These are phyloP conservation scores for Suhomyces canberraensis DNA, from an alignment of 805 yeast genomes.

Conservation along the genomic window DNA sequence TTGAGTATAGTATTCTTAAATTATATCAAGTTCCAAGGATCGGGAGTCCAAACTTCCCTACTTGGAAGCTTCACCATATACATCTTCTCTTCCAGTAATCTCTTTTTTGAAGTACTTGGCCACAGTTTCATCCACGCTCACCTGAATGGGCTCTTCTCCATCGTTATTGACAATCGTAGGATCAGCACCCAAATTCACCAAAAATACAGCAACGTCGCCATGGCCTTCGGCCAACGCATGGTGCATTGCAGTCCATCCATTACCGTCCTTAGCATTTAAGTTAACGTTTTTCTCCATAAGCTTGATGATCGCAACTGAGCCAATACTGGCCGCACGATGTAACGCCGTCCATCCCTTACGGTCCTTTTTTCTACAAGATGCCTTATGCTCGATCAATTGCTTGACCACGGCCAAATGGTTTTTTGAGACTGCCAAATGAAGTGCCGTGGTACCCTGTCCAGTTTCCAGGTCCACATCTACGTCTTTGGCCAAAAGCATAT, in stretches of 20 bases:
- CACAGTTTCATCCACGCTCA: slow-evolving; percentile 34
- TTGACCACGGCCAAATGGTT: slow-evolving; percentile 53
- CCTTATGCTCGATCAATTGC: slow-evolving; percentile 54
- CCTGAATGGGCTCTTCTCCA: slow-evolving; percentile 44
- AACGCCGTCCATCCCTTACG: slow-evolving; percentile 61
- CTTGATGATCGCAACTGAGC: slow-evolving; percentile 56
- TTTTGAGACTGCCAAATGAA: slow-evolving; percentile 77
- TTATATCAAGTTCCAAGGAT: too few species aligned
- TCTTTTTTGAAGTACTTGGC: slow-evolving; percentile 14
- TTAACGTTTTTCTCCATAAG: slow-evolving; percentile 55
- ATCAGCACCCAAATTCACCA: slow-evolving; percentile 72
- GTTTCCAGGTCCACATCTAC: slow-evolving; percentile 60
- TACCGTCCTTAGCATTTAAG: slow-evolving; percentile 61
- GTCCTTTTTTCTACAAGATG: slow-evolving; percentile 66
- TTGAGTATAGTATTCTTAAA: too few species aligned
- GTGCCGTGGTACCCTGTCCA: slow-evolving; percentile 64
- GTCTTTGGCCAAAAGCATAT: slow-evolving; percentile 41
- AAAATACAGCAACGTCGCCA: slow-evolving; percentile 64
- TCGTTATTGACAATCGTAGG: slow-evolving; percentile 43
- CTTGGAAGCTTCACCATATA: too few species aligned
- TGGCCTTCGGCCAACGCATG: slow-evolving; percentile 91
- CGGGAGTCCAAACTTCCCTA: too few species aligned
- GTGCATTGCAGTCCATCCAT: slow-evolving; percentile 85
- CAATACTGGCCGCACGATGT: slow-evolving; percentile 81
- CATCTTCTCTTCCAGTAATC: not conserved